These are phyloP conservation scores for Tulasnella calospora DNA, from an alignment of 768 basidiomycete species.

Conservation along the genomic window DNA sequence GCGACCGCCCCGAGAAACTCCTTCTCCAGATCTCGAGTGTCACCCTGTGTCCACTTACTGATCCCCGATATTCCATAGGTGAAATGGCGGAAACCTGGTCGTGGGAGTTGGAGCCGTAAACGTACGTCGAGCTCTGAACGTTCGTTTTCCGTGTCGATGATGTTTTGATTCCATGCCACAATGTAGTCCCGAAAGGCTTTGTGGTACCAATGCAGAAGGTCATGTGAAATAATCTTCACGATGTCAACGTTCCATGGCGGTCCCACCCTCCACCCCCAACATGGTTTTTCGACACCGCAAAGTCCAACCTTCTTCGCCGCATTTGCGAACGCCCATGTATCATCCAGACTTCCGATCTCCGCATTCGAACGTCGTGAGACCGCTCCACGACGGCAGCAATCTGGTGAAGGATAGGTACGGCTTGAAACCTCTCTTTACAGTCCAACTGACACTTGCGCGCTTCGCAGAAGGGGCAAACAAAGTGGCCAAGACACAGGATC, in stretches of 20 bases:
- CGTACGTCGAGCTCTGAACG: not conserved
- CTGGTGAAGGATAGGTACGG: not conserved
- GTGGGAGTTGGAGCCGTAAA: too few relatives aligned
- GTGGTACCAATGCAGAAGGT: too few relatives aligned
- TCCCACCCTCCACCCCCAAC: not conserved
- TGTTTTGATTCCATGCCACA: not conserved
- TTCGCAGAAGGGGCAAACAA: too few relatives aligned
- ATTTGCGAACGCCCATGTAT: not conserved
- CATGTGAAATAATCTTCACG: too few relatives aligned
- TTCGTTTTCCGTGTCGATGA: not conserved
- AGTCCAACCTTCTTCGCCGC: not conserved
- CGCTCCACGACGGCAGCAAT: not conserved
- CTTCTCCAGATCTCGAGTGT: too few relatives aligned
- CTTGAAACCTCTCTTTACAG: not conserved
- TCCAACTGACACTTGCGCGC: not conserved
- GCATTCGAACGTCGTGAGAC: not conserved
- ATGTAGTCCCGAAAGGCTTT: too few relatives aligned
- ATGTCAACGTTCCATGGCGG: not conserved
- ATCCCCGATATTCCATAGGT: too few relatives aligned
- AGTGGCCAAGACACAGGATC: too few relatives aligned
- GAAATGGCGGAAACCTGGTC: too few relatives aligned
- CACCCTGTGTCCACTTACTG: too few relatives aligned
- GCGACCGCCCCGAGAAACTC: too few relatives aligned
- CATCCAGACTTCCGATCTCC: not conserved
- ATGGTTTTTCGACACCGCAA: not conserved